Evolutionary conservation across 108 stramenopile genomes (phyloP), one percentile per base, ranked within the genome.

Genomic region (Licmophora abbreviata): DNA sequence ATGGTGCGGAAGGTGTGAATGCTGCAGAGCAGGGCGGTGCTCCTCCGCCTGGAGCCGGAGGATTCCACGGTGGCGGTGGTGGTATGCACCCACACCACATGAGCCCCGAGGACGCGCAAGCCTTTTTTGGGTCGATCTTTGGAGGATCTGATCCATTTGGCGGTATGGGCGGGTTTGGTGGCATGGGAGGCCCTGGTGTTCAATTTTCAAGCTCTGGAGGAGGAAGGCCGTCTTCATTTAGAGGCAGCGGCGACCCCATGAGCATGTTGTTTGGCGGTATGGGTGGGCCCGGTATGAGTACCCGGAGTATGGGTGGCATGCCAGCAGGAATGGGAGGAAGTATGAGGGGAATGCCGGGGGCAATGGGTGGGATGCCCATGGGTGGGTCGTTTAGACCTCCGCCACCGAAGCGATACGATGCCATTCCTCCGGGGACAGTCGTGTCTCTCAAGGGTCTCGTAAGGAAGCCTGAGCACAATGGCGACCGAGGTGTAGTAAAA

Each of bases 61-160:
- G 71, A 9, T 53, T 63, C 54, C 51, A 34, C 18, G 74, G 69
- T 36, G 71, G 68, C 8, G 42, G 54, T 11, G 80, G 77, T 8
- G 60, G 60, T 12, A 62, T 71, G 44, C 62, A 64, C 34, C 76
- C 73, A 0, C 70, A 69, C 29, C 74, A 80, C 44, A 91, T 91
- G 88, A 79, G 77, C 59, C 82, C 61, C 4, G 77, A 81, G 64
- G 88, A 91, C 48, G 88, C 88, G 4, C 54, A 81, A 53, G 56
- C 62, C 40, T 77, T 91, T 36, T 91, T 91, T 54, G 64, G 73
- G 18, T 62, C 65, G 34, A 76, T 85, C 30, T 91, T 91, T 71
- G 88, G 88, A 14, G 79, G 81, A 11, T 73, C 51, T 2, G 88
- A 90, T 77, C 88, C 88, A n/a, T 90, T 90, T 62, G 88, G 88